A percentile compares a stretch with the other conserved stretches of the same genome.
Evolutionary conservation across 1,284 basidiomycete species (phyloP).

Genomic region (Cystobasidiaceae sp.): DNA sequence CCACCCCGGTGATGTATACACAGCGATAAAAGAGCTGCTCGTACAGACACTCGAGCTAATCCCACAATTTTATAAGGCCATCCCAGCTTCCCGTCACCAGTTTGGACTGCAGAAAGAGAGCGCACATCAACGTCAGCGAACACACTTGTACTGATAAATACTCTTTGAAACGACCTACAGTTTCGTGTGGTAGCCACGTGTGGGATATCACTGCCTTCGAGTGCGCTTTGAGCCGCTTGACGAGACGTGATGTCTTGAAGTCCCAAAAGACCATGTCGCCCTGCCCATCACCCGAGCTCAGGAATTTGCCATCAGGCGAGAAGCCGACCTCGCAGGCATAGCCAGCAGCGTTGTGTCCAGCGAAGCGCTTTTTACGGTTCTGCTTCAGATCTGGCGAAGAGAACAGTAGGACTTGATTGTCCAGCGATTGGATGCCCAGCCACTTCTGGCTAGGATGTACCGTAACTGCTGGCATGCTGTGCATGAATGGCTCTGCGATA

Average conservation of each 20-base stretch:
- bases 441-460: conserved; percentile 90
- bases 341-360: conserved; percentile 90
- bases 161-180: conserved; percentile 57
- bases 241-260: conserved; percentile 92
- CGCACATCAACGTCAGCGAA: too few relatives aligned
- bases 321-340: conserved; percentile 96
- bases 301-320: conserved; percentile 95
- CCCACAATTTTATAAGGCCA: conserved; percentile 51
- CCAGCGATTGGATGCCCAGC: conserved; percentile 92
- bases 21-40: neutral
- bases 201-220: conserved; percentile 93
- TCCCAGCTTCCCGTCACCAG: conserved; percentile 96
- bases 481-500: conserved; percentile 98
- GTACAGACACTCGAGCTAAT: neutral
- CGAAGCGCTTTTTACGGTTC: conserved; percentile 91
- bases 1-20: too few relatives aligned
- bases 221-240: conserved; percentile 81
- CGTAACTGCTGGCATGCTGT: conserved; percentile 97
- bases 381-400: conserved; percentile 91
- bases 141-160: conserved; percentile 33
- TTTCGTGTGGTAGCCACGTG: conserved; percentile 96
- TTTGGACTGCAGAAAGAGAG: too few relatives aligned
- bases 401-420: conserved; percentile 96
- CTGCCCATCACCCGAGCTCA: conserved; percentile 89
- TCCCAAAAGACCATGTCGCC: conserved; percentile 99